These are phyloP conservation scores for Decorospora gaudefroyi DNA, from an alignment of 2,329 filamentous ascomycete genomes.

Conservation along the genomic window DNA sequence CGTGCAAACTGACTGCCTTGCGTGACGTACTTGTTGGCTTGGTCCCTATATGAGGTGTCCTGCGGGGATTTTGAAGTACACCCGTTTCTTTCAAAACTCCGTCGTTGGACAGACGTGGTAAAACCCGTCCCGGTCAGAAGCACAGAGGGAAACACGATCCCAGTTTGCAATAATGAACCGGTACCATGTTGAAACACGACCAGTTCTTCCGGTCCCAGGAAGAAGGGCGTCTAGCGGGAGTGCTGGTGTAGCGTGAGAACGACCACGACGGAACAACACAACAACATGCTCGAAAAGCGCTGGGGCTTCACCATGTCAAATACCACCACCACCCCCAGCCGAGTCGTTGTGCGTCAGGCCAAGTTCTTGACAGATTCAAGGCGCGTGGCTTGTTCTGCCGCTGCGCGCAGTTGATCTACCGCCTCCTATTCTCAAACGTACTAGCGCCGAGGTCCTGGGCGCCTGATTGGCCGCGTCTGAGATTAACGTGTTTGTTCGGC, in stretches of 20 bases:
- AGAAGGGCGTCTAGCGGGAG: not conserved
- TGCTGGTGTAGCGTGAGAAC: not conserved
- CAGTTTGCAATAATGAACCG: not conserved
- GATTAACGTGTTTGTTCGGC: conserved; percentile 22
- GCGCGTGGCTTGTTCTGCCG: conserved; percentile 20
- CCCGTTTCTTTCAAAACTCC: too few relatives aligned
- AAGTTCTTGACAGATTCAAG: conserved; percentile 15
- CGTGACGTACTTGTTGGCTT: too few relatives aligned
- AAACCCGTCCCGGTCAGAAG: too few relatives aligned
- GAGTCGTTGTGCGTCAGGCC: conserved; percentile 10
- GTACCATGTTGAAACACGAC: conserved; percentile 2
- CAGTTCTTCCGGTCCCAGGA: conserved; percentile 1
- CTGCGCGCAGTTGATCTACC: conserved; percentile 15
- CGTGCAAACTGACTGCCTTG: too few relatives aligned
- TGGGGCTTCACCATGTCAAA: too few relatives aligned
- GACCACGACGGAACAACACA: not conserved
- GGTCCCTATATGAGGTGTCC: too few relatives aligned
- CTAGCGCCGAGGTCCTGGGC: not conserved
- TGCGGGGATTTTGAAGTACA: too few relatives aligned
- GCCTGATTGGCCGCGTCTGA: conserved; percentile 20
- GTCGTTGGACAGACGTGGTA: too few relatives aligned
- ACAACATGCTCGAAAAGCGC: too few relatives aligned
- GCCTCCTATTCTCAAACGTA: conserved; percentile 17
- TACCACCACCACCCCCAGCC: not conserved
- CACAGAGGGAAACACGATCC: too few relatives aligned